These are phyloP conservation scores for Cryphonectria parasitica DNA, from an alignment of 2,329 filamentous ascomycete genomes.

Conservation along the genomic window DNA sequence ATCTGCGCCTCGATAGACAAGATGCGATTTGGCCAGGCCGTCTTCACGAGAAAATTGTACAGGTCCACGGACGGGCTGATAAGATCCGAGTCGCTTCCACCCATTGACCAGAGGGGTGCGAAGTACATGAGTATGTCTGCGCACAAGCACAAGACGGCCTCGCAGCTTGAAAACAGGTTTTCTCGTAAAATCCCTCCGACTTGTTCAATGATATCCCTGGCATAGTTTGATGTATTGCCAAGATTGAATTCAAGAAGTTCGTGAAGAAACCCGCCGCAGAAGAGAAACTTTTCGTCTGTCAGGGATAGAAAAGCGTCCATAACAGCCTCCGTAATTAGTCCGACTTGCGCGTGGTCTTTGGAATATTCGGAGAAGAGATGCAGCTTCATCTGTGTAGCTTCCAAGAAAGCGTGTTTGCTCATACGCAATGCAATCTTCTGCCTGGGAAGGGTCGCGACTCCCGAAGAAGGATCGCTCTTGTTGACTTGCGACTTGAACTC, in stretches of 20 bases:
- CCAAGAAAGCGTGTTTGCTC: slow-evolving; percentile 51
- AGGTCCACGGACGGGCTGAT: slow-evolving; percentile 72
- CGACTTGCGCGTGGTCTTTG: slow-evolving; percentile 50
- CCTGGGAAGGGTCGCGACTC: slow-evolving; percentile 49
- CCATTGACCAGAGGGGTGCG: slow-evolving; percentile 64
- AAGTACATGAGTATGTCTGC: slow-evolving; percentile 70
- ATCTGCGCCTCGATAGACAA: slow-evolving; percentile 72
- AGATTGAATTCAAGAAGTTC: slow-evolving; percentile 61
- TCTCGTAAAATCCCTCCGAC: slow-evolving; percentile 56
- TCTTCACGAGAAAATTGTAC: slow-evolving; percentile 76
- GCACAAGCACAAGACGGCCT: slow-evolving; percentile 70
- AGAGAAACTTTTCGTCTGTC: slow-evolving; percentile 57
- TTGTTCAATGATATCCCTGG: slow-evolving; percentile 52
- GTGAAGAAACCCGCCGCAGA: slow-evolving; percentile 52
- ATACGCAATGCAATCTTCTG: slow-evolving; percentile 47
- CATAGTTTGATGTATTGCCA: slow-evolving; percentile 51
- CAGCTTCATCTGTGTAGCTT: slow-evolving; percentile 51
- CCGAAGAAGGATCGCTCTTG: slow-evolving; percentile 45
- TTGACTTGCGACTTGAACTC: slow-evolving; percentile 65
- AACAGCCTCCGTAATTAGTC: slow-evolving; percentile 54
- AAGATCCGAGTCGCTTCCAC: slow-evolving; percentile 55
- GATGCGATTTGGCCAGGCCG: slow-evolving; percentile 67
- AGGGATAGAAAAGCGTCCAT: slow-evolving; percentile 54
- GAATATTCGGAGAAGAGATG: slow-evolving; percentile 48
- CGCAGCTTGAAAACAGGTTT: slow-evolving; percentile 71